Percentiles rank a stretch among this genome's conserved stretches.
Conservation (phyloP, 2,329 filamentous ascomycete genomes). For the Salinomyces thailandicus region DNA sequence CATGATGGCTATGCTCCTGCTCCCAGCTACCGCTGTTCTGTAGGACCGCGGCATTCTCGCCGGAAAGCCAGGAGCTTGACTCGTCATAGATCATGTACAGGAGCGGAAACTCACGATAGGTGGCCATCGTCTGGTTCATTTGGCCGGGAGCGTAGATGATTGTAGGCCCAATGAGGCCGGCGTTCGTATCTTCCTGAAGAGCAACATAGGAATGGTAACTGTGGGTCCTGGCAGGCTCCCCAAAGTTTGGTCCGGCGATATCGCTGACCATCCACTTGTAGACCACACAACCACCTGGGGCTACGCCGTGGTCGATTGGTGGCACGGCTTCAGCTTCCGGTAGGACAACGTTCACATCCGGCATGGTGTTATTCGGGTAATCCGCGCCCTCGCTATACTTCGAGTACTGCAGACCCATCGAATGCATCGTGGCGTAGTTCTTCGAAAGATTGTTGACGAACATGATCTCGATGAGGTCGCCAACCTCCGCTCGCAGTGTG, state of each 20-base stretch:
- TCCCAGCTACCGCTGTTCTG: neutral
- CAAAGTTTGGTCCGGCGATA: slow-evolving; percentile 9
- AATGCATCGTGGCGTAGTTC: slow-evolving; percentile 21
- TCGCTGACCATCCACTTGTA: slow-evolving; percentile 20
- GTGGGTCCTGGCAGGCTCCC: slow-evolving; percentile 9
- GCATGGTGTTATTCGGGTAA: slow-evolving; percentile 17
- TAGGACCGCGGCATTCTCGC: slow-evolving; percentile 9
- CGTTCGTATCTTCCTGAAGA: slow-evolving; percentile 15
- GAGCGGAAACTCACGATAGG: slow-evolving; percentile 20
- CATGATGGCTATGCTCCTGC: neutral
- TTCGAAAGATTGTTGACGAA: slow-evolving; percentile 18
- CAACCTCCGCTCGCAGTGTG: slow-evolving; percentile 17
- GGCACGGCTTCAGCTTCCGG: slow-evolving; percentile 14
- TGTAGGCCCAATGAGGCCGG: slow-evolving; percentile 19
- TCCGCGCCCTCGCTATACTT: slow-evolving; percentile 11
- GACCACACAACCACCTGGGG: slow-evolving; percentile 16
- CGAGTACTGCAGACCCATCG: slow-evolving; percentile 19
- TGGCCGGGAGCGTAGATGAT: slow-evolving; percentile 19
- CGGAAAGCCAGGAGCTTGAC: slow-evolving; percentile 17
- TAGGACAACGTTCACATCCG: slow-evolving; percentile 8
- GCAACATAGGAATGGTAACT: slow-evolving; percentile 22
- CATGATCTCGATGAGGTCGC: slow-evolving; percentile 21
- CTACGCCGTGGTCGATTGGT: slow-evolving; percentile 5
- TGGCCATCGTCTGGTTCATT: slow-evolving; percentile 20
- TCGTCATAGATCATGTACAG: slow-evolving; percentile 20